Evolutionary conservation across 1,284 basidiomycete genomes (phyloP).

Genomic region (Malassezia equina): DNA sequence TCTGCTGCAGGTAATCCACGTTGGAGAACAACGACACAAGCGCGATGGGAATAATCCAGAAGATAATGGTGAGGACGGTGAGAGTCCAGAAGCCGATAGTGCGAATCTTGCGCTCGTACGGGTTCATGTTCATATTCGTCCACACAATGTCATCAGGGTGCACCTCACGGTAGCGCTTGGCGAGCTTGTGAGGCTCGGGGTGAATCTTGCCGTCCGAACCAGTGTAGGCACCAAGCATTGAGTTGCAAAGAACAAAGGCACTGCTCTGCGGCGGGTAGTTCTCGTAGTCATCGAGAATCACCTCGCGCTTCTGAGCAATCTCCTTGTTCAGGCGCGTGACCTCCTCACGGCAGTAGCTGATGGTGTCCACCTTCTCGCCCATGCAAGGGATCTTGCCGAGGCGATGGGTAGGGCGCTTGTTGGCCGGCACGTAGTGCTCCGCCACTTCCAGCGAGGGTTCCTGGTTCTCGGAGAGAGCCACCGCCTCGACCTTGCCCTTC

Average conservation of each 20-base stretch:
- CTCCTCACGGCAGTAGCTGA: conserved; percentile 69
- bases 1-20: conserved; percentile 60
- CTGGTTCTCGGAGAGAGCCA: conserved; percentile 14
- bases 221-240: conserved; percentile 62
- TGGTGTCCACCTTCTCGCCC: conserved; percentile 67
- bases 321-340: conserved; percentile 53
- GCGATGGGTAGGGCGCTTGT: conserved; percentile 64
- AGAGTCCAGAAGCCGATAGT: conserved; percentile 52
- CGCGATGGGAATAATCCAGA: conserved; percentile 54
- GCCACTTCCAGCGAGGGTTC: conserved; percentile 26
- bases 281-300: conserved; percentile 55
- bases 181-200: conserved; percentile 41
- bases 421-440: conserved; percentile 38
- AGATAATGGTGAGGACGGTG: conserved; percentile 58
- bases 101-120: conserved; percentile 68
- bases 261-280: conserved; percentile 54
- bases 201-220: conserved; percentile 27
- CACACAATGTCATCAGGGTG: conserved; percentile 67
- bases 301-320: conserved; percentile 55
- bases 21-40: conserved; percentile 81
- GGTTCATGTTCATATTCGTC: conserved; percentile 74
- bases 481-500: conserved; percentile 43
- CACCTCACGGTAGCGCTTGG: conserved; percentile 29
- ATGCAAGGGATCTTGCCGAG: conserved; percentile 57
- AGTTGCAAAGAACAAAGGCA: conserved; percentile 81